Percentiles rank a stretch among this genome's conserved stretches.
Evolutionary conservation across 768 basidiomycete genomes (phyloP).

Genomic region (Gloeostereum incarnatum): DNA sequence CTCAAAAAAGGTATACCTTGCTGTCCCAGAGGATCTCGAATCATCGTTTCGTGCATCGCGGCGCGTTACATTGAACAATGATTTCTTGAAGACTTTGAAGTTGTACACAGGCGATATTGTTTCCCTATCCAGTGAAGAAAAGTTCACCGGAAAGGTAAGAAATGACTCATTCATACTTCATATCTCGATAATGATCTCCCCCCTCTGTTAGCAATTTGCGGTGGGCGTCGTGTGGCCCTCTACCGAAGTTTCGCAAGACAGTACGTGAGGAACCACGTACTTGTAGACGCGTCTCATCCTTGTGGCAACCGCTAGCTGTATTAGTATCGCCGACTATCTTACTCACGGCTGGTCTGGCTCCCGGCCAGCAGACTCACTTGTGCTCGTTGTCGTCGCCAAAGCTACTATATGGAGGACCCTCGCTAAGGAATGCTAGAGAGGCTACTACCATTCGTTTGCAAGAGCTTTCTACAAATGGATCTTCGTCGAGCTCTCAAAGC

Average conservation of each 20-base stretch:
- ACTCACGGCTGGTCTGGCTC: conserved; percentile 49
- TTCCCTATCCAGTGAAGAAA: conserved; percentile 28
- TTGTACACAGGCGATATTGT: conserved; percentile 64
- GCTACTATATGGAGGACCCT: conserved; percentile 35
- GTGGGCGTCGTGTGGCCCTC: conserved; percentile 77
- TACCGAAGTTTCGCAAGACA: conserved; percentile 42
- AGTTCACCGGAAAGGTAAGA: conserved; percentile 1
- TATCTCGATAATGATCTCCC: no score
- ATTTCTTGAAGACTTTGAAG: conserved; percentile 50
- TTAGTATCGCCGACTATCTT: conserved; percentile 46
- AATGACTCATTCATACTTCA: conserved; percentile 8
- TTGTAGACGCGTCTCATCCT: not conserved
- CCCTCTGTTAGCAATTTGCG: conserved; percentile 57
- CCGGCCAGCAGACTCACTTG: conserved; percentile 39
- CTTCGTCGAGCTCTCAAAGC: conserved; percentile 12
- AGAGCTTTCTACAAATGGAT: conserved; percentile 26
- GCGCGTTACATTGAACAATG: conserved; percentile 56
- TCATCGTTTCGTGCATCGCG: conserved; percentile 39
- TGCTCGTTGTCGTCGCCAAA: conserved; percentile 34
- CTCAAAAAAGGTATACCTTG: no score
- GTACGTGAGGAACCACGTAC: conserved; percentile 26
- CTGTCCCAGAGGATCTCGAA: conserved; percentile 10
- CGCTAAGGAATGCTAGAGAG: conserved; percentile 37
- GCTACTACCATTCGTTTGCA: conserved; percentile 43
- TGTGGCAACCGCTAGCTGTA: conserved; percentile 31